Evolutionary conservation across 257 asterid genomes (phyloP).

Genomic region (Solanum virginianum): DNA sequence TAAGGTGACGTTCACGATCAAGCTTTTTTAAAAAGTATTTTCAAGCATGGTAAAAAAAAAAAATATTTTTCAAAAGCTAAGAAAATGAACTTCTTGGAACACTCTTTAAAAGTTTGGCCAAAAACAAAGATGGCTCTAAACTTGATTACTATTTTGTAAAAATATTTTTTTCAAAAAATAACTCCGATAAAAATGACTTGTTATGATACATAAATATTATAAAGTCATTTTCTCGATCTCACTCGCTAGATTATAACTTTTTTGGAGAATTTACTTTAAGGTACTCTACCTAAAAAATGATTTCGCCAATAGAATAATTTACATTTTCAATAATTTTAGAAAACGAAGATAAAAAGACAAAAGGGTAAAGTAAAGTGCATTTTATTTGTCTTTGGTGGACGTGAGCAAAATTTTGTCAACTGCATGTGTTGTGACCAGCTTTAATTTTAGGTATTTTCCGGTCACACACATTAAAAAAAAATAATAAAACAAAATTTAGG

Average conservation of each 20-base stretch:
- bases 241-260: not conserved
- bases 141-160: not conserved
- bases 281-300: not conserved
- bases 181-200: not conserved
- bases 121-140: no score
- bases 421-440: not conserved
- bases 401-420: not conserved
- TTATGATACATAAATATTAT: not conserved
- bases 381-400: not conserved
- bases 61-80: not conserved
- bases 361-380: not conserved
- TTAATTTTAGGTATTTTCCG: not conserved
- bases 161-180: not conserved
- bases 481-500: not conserved
- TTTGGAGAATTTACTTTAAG: not conserved
- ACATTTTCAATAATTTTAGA: not conserved
- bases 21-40: not conserved
- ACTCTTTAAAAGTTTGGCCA: not conserved
- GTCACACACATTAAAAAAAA: not conserved
- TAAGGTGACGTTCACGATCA: not conserved
- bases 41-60: not conserved
- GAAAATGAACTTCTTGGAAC: not conserved
- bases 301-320: not conserved
- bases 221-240: not conserved
- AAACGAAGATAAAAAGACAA: not conserved